Evolutionary conservation across 306 rosid genomes (phyloP).

Genomic region (Trifolium subterraneum): DNA sequence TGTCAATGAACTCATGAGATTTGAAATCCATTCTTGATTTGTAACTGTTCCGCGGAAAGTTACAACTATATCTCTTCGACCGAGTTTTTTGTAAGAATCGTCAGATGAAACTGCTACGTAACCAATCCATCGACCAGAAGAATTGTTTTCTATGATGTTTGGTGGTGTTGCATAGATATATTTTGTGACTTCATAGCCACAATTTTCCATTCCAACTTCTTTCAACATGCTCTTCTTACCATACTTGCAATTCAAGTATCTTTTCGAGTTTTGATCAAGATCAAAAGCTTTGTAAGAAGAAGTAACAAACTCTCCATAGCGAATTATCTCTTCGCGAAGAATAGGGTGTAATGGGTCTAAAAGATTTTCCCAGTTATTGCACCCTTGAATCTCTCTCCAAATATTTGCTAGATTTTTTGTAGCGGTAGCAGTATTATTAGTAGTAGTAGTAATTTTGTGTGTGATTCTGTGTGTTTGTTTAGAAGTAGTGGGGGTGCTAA

Average conservation of each 20-base stretch:
- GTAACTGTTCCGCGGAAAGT: slow-evolving; percentile 90
- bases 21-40: slow-evolving; percentile 74
- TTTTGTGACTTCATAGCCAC: slow-evolving; percentile 76
- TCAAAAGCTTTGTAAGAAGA: slow-evolving; percentile 89
- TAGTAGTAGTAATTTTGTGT: not conserved
- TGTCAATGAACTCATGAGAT: slow-evolving; percentile 77
- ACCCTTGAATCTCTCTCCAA: slow-evolving; percentile 86
- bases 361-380: slow-evolving; percentile 78
- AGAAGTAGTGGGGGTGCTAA: not conserved
- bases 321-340: slow-evolving; percentile 71
- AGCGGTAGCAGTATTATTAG: not conserved
- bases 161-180: slow-evolving; percentile 96
- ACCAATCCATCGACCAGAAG: slow-evolving; percentile 84
- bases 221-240: slow-evolving; percentile 69
- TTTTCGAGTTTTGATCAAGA: slow-evolving; percentile 71
- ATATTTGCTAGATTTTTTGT: slow-evolving; percentile 33
- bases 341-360: slow-evolving; percentile 83
- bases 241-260: slow-evolving; percentile 80
- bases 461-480: not conserved
- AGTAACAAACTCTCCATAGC: slow-evolving; percentile 75
- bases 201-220: slow-evolving; percentile 67
- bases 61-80: slow-evolving; percentile 70
- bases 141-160: slow-evolving; percentile 45
- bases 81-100: slow-evolving; percentile 53
- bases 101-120: slow-evolving; percentile 72